Evolutionary conservation across 2,329 filamentous ascomycete species (phyloP), one percentile per base, ranked within the genome.

Genomic region (Pseudocercospora fuligena): DNA sequence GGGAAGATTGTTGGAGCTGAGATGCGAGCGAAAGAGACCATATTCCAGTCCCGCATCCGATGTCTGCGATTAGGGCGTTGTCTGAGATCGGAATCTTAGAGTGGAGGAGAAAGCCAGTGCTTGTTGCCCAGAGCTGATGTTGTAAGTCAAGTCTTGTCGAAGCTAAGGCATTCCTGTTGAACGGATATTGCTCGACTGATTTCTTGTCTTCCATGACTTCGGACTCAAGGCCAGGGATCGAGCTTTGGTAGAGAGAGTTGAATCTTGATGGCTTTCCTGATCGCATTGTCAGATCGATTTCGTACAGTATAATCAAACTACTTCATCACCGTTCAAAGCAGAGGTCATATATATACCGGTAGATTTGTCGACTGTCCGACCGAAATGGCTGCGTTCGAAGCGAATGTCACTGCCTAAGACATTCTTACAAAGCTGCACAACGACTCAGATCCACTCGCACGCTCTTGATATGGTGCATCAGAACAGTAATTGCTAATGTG

Each of bases 51-150:
- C 69, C 60, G 60, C 68, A 66, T 25, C 65, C 67, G 14, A 73
- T 58, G 27, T 73, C 71, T 14, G 69, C 71, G 1, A 73, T 66
- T 19, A 69, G 14, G 5, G 68, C 56, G 21, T 64, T 56, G 9
- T 51, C 12, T 9, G 36, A 36, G 11, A 68, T 56, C 1, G 58
- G 49, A 51, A 78, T 73, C 12, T 61, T 59, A 2, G 74, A 75
- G 58, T 79, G 76, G 8, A 79, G 66, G 31, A 66, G 71, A 59
- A 68, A 77, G 21, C 70, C 65, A 2, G 75, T 70, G 11, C 70
- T 66, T 23, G 74, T 67, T 53, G 71, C 71, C 73, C 73, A 79
- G 5, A 77, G 69, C 33, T 73, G 74, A 43, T 78, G 74, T 57
- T 78, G 75, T 46, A 76, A 66, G 49, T 77, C 74, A 1, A 77